These are phyloP conservation scores for Schwanniomyces etchellsii DNA, from an alignment of 1,139 yeast species.

Conservation along the genomic window DNA sequence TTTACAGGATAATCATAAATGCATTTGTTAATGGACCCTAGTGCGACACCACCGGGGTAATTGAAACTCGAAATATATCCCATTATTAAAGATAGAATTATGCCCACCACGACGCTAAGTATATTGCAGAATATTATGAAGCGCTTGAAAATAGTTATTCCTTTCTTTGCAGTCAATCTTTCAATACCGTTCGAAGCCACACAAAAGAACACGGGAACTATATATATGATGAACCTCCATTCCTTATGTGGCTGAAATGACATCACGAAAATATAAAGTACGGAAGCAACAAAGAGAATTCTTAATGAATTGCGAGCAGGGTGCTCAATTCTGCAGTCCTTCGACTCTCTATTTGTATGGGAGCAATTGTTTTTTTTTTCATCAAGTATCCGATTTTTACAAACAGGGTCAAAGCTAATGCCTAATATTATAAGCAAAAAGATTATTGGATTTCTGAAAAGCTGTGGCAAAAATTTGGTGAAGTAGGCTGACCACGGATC, in stretches of 20 bases:
- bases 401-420: slow-evolving; percentile 32
- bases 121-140: slow-evolving; percentile 23
- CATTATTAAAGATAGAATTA: slow-evolving; percentile 44
- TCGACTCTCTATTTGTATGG: slow-evolving; percentile 12
- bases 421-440: slow-evolving; percentile 44
- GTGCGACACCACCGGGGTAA: slow-evolving; percentile 87
- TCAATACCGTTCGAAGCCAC: slow-evolving; percentile 63
- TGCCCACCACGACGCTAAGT: slow-evolving; percentile 22
- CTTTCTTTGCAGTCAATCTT: slow-evolving; percentile 29
- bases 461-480: slow-evolving; percentile 33
- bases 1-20: slow-evolving; percentile 16
- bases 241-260: slow-evolving; percentile 91
- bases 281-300: slow-evolving; percentile 34
- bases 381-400: slow-evolving; percentile 12
- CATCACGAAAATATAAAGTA: slow-evolving; percentile 52
- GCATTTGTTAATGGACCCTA: slow-evolving; percentile 45
- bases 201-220: slow-evolving; percentile 62
- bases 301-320: slow-evolving; percentile 35
- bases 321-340: slow-evolving; percentile 26
- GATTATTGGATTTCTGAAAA: slow-evolving; percentile 63
- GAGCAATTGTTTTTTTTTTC: too few species aligned
- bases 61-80: slow-evolving; percentile 64
- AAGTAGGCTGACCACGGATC: slow-evolving; percentile 74
- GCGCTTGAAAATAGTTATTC: slow-evolving; percentile 21
- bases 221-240: slow-evolving; percentile 83